Conservation (phyloP, 2,329 filamentous ascomycete genomes). For the Pseudogymnoascus sp. region DNA sequence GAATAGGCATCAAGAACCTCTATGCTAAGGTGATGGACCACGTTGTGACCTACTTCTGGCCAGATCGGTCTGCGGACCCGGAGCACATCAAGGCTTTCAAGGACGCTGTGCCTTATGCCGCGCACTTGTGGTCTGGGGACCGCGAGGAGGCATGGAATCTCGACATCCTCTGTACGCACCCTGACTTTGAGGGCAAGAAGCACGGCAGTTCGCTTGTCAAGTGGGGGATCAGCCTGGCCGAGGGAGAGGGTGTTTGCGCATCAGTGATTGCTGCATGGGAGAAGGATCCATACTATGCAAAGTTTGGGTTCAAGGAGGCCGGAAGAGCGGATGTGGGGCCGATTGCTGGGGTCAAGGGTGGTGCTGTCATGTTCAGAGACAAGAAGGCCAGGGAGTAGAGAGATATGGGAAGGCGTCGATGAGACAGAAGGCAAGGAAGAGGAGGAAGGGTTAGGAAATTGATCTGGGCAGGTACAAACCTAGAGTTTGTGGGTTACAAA, state of each 20-base stretch:
- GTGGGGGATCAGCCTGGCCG: conserved; percentile 35
- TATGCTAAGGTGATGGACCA: conserved; percentile 13
- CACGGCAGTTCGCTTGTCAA: conserved; percentile 33
- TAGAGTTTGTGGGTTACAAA: not conserved
- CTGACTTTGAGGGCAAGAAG: conserved; percentile 32
- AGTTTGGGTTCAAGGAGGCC: conserved; percentile 27
- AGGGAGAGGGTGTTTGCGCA: conserved; percentile 32
- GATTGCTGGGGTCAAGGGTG: conserved; percentile 26
- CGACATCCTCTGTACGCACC: conserved; percentile 32
- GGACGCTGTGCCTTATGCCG: conserved; percentile 19
- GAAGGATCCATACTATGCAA: conserved; percentile 35
- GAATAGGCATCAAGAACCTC: not conserved
- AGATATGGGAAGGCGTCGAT: not conserved
- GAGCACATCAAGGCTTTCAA: conserved; percentile 19
- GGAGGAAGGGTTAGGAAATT: not conserved
- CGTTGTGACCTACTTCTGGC: conserved; percentile 16
- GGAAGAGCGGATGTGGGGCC: conserved; percentile 30
- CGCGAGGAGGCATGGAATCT: conserved; percentile 34
- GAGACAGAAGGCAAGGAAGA: not conserved
- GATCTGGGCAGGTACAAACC: not conserved
- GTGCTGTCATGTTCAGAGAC: conserved; percentile 27
- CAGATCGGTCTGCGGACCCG: conserved; percentile 22
- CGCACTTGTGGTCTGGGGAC: conserved; percentile 25
- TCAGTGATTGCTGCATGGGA: conserved; percentile 33
- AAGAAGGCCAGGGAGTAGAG: not conserved